These are phyloP conservation scores for Leccinum truebloodii DNA, from an alignment of 768 basidiomycete species.

Conservation along the genomic window DNA sequence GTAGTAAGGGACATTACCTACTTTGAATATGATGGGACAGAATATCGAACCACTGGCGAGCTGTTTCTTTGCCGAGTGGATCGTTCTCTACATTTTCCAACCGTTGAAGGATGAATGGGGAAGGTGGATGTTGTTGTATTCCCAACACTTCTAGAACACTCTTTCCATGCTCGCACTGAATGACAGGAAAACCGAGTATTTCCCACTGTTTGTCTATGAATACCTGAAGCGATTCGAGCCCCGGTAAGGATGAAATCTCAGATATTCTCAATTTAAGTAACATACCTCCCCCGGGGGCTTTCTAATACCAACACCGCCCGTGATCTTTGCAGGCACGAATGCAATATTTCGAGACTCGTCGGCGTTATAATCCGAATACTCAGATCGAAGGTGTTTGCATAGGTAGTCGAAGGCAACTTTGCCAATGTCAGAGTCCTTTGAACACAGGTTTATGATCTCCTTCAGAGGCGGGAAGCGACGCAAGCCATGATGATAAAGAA, in stretches of 20 bases:
- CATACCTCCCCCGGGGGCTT: no score
- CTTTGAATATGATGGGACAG: slow-evolving; percentile 60
- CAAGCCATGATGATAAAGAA: neutral
- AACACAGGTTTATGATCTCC: neutral
- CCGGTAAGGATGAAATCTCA: no score
- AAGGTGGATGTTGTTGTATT: slow-evolving; percentile 51
- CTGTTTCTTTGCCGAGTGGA: slow-evolving; percentile 53
- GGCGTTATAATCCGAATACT: slow-evolving; percentile 52
- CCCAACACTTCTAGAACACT: no score
- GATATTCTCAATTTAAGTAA: no score
- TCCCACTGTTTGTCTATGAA: no score
- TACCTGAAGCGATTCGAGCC: no score
- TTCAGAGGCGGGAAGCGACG: neutral
- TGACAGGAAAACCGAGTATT: no score
- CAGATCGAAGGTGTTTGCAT: slow-evolving; percentile 41
- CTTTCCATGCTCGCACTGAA: no score
- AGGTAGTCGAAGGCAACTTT: slow-evolving; percentile 73
- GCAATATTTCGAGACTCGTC: slow-evolving; percentile 32
- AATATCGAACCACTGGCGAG: slow-evolving; percentile 62
- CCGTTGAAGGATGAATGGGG: slow-evolving; percentile 52
- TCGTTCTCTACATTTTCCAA: slow-evolving; percentile 41
- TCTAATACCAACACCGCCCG: no score
- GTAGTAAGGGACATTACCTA: slow-evolving; percentile 28
- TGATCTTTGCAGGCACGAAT: no score
- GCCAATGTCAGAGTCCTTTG: slow-evolving; percentile 37